Percentiles rank a stretch among this genome's conserved stretches.
Evolutionary conservation across 2,329 filamentous ascomycete species (phyloP).

Genomic region (Penicillium brasilianum): DNA sequence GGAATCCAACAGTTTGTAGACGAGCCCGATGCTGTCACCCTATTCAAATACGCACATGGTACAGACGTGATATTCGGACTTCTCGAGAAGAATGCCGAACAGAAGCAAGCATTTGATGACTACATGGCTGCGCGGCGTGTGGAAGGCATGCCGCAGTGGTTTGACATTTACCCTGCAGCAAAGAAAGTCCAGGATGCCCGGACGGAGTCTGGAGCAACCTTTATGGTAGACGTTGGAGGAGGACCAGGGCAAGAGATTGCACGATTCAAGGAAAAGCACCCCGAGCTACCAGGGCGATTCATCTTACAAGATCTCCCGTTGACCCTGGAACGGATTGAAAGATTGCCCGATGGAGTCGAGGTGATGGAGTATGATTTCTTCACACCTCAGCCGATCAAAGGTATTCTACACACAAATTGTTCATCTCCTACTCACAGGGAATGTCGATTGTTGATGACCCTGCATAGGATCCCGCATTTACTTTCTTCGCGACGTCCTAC

Average conservation of each 20-base stretch:
- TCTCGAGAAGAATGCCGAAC: slow-evolving; percentile 23
- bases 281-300: slow-evolving; percentile 47
- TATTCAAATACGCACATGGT: slow-evolving; percentile 24
- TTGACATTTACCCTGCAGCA: slow-evolving; percentile 24
- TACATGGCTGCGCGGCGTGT: slow-evolving; percentile 26
- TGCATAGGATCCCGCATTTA: slow-evolving; percentile 38
- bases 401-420: slow-evolving; percentile 18
- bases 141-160: slow-evolving; percentile 24
- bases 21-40: slow-evolving; percentile 14
- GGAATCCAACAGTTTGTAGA: slow-evolving; percentile 22
- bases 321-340: slow-evolving; percentile 35
- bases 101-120: slow-evolving; percentile 28
- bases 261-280: slow-evolving; percentile 42
- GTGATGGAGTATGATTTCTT: slow-evolving; percentile 54
- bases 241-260: slow-evolving; percentile 47
- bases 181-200: slow-evolving; percentile 7
- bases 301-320: slow-evolving; percentile 55
- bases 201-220: neutral
- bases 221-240: slow-evolving; percentile 52
- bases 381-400: slow-evolving; percentile 52
- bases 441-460: neutral
- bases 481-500: slow-evolving; percentile 43
- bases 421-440: too few relatives aligned
- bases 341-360: slow-evolving; percentile 24
- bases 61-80: slow-evolving; percentile 24